Evolutionary conservation across 164 flowering plant genomes (phyloP).

Genomic region (Taxillus chinensis): DNA sequence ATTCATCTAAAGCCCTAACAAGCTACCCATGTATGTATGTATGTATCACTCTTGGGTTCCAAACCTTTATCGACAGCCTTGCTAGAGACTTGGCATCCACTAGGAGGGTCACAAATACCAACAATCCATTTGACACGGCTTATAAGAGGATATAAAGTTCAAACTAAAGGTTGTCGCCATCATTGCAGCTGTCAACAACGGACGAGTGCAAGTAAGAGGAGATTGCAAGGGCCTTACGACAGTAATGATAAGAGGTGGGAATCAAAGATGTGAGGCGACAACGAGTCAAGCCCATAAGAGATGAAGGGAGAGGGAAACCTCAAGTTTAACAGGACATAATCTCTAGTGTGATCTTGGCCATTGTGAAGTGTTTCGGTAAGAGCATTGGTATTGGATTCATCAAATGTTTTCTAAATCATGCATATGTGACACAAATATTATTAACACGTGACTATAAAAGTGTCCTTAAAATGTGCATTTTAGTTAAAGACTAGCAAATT

Average conservation of each 20-base stretch:
- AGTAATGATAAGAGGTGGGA: slow-evolving; percentile 2
- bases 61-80: slow-evolving; percentile 61
- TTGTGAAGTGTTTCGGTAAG: no score
- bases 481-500: no score
- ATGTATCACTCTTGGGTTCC: no score
- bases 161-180: slow-evolving; percentile 12
- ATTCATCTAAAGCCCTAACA: no score
- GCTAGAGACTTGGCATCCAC: slow-evolving; percentile 18
- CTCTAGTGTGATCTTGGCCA: no score
- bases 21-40: no score
- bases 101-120: slow-evolving; percentile 51
- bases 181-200: slow-evolving; percentile 13
- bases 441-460: no score
- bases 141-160: slow-evolving; percentile 27
- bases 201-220: slow-evolving; percentile 27
- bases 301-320: slow-evolving; percentile 15
- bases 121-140: slow-evolving; percentile 15
- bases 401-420: no score
- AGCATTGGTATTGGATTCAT: no score
- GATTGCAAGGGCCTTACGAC: slow-evolving; percentile 7
- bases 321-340: not conserved
- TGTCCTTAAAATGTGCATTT: no score
- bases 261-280: slow-evolving; percentile 3
- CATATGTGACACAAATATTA: no score
- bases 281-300: slow-evolving; percentile 12